A percentile compares a stretch with the other conserved stretches of the same genome.
Evolutionary conservation across 2,329 filamentous ascomycete genomes (phyloP).

Genomic region (Trichoderma oligosporum): DNA sequence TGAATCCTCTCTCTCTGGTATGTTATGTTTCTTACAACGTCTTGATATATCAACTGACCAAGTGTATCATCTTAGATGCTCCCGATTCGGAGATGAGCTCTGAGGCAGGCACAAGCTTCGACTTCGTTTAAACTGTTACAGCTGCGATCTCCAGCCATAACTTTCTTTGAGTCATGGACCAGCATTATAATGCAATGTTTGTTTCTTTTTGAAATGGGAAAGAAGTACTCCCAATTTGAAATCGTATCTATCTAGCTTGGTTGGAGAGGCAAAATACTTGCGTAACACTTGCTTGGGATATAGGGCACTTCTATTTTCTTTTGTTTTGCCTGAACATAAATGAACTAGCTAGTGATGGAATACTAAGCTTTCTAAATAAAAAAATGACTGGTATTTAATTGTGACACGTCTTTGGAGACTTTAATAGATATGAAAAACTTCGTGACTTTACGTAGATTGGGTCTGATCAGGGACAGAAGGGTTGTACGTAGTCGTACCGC

Average conservation of each 20-base stretch:
- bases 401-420: no score
- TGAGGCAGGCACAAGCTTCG: slow-evolving; percentile 13
- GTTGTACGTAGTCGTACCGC: no score
- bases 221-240: neutral
- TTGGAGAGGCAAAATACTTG: neutral
- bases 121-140: neutral
- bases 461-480: no score
- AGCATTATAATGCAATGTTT: neutral
- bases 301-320: neutral
- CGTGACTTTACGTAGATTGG: no score
- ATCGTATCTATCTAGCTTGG: neutral
- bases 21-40: neutral
- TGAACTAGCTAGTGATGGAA: neutral
- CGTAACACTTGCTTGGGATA: neutral
- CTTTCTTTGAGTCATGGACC: neutral
- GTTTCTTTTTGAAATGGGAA: neutral
- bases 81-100: slow-evolving; percentile 5
- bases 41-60: neutral
- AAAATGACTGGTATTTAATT: neutral
- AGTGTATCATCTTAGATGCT: neutral
- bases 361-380: neutral
- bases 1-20: slow-evolving; percentile 29
- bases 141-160: neutral
- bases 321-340: neutral
- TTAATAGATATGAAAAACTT: no score